Evolutionary conservation across 1,139 yeast species (phyloP), one percentile per base, ranked within the genome.

Genomic region (Casaregolazyma suthepensis): DNA sequence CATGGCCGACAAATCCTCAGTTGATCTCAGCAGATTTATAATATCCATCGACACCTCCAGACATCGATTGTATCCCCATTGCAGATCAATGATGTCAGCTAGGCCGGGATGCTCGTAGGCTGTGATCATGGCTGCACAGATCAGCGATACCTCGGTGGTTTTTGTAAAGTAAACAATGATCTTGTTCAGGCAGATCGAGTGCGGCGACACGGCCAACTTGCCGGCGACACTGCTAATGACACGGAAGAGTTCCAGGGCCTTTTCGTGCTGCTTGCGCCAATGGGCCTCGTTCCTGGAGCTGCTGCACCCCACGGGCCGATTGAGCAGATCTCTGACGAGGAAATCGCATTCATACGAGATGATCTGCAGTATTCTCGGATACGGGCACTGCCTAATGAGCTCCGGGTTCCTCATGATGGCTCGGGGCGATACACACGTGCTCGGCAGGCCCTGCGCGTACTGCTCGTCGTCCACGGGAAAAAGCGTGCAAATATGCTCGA

Each of bases 381-480:
- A 23, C 13, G 15, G 15, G 17, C 19, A 18, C 1, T 29, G 17
- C 3, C 15, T 15, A 9, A 45, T 35, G 20, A 45, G 13, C 12
- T 19, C 42, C 5, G 45, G 37, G 5, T 23, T 38, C 20, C n/a
- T 37, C 19, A 47, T 17, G 1, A 47, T 22, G 15, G 18, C 38
- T 12, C 42, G 31, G 12, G 23, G 42, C 9, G 44, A 38, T 9
- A 47, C 26, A 40, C 50, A 47, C 13, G 26, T 22, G 35, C 37
- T 22, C 15, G 50, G 37, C 19, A 22, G 6, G n/a, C 50, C 50
- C 5, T 13, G 37, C 15, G 20, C 29, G 38, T 37, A 47, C 5
- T 19, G 37, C 9, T 38, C 45, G 22, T 47, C 50, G 15, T 47
- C 50, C 12, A 47, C 42, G 3, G 50, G 50, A 18, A 47, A 19